These are phyloP conservation scores for Elasticomyces elasticus DNA, from an alignment of 495 filamentous ascomycete genomes.

Conservation along the genomic window DNA sequence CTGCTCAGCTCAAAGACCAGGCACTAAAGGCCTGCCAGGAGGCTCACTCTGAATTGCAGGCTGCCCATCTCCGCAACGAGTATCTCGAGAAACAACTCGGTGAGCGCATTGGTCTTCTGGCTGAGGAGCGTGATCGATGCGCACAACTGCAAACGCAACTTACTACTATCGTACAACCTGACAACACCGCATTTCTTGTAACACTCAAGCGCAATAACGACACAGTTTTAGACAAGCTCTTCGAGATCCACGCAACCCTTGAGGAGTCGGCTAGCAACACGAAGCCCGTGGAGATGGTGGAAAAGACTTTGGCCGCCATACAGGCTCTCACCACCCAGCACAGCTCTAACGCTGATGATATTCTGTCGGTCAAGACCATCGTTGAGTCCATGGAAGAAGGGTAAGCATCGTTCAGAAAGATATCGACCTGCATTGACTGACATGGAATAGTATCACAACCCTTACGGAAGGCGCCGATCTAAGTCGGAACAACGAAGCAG, in stretches of 20 bases:
- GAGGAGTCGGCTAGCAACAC: background rate
- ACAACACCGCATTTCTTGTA: conserved; percentile 6
- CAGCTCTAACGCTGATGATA: conserved; percentile 4
- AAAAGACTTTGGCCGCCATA: conserved; percentile 3
- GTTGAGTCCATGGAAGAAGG: conserved; percentile 7
- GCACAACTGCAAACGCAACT: conserved; percentile 23
- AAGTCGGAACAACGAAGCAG: background rate
- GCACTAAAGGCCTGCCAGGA: conserved; percentile 4
- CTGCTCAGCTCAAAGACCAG: conserved; percentile 1
- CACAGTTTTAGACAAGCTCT: conserved; percentile 23
- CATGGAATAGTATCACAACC: background rate
- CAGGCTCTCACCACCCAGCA: conserved; percentile 2
- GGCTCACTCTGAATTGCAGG: background rate
- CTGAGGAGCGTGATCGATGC: conserved; percentile 22
- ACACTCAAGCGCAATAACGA: conserved; percentile 11
- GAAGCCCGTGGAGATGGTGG: background rate
- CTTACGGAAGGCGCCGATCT: background rate
- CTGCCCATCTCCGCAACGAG: background rate
- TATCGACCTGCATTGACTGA: background rate
- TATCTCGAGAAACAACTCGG: conserved; percentile 18
- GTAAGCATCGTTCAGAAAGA: background rate
- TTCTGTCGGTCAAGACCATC: conserved; percentile 6
- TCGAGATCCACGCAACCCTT: conserved; percentile 8
- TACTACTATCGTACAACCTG: background rate
- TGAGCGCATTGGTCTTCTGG: conserved; percentile 16